These are phyloP conservation scores for Crithidia thermophila DNA, from an alignment of 208 protist genomes.

Conservation along the genomic window DNA sequence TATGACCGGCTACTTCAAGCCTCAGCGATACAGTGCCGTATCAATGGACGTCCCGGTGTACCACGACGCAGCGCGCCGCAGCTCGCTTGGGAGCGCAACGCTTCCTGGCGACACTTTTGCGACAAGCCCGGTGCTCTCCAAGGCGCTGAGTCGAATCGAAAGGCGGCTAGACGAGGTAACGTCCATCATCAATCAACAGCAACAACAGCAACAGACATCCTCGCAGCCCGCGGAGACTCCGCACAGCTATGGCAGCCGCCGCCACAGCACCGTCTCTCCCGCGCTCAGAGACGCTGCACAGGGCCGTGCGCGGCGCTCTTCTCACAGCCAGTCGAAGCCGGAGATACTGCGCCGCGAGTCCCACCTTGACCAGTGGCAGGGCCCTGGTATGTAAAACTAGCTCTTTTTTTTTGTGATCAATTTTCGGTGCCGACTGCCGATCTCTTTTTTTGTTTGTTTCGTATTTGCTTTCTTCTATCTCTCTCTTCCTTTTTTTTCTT, in stretches of 20 bases:
- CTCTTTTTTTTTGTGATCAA: background rate
- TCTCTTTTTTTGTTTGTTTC: conserved; percentile 3
- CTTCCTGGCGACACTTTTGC: conserved; percentile 24
- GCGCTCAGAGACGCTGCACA: conserved; percentile 12
- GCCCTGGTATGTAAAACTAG: conserved; percentile 14
- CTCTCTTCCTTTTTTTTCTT: conserved; percentile 15
- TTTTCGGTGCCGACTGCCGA: background rate
- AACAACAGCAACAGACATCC: conserved; percentile 22
- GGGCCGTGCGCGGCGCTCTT: conserved; percentile 14
- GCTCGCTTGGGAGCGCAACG: conserved; percentile 5
- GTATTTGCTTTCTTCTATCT: conserved; percentile 16
- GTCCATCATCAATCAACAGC: conserved; percentile 59
- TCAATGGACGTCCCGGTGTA: conserved; percentile 4
- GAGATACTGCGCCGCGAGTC: conserved; percentile 19
- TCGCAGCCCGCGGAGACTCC: background rate
- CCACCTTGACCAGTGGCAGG: conserved; percentile 32
- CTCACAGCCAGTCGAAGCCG: conserved; percentile 26
- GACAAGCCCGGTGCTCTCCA: conserved; percentile 48
- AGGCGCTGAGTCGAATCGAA: conserved; percentile 69
- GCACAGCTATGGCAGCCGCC: conserved; percentile 12
- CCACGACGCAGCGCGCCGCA: conserved; percentile 8
- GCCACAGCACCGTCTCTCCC: conserved; percentile 24
- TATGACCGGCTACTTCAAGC: conserved; percentile 66
- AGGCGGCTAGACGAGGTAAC: conserved; percentile 70
- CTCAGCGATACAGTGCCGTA: conserved; percentile 23